Conservation (phyloP, 139 green algal genomes). For the Klebsormidium nitens region DNA sequence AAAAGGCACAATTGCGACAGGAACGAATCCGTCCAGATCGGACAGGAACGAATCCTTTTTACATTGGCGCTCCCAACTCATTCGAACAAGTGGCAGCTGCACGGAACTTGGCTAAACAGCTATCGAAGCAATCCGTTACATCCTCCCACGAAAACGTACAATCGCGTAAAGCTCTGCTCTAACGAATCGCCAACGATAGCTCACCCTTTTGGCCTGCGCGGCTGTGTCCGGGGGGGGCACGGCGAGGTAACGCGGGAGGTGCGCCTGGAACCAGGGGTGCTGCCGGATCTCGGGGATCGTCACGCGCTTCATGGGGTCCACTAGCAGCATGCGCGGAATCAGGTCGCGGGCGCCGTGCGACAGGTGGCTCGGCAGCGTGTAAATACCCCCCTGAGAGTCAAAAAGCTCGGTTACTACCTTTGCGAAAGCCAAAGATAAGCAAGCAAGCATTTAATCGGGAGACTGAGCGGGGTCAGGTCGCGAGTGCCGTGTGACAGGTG, state of each 20-base stretch:
- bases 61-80: too few species aligned
- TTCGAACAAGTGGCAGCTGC: too few species aligned
- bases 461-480: constrained; percentile 96
- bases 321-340: constrained; percentile 96
- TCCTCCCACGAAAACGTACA: too few species aligned
- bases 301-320: constrained; percentile 98
- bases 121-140: too few species aligned
- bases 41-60: too few species aligned
- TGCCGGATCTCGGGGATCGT: constrained; percentile 96
- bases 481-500: constrained; percentile 86
- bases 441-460: too few species aligned
- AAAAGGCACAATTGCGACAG: too few species aligned
- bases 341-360: constrained; percentile 87
- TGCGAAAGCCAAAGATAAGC: background rate
- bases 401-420: background rate
- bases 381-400: constrained; percentile 69
- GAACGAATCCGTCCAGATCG: too few species aligned
- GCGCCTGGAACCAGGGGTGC: constrained; percentile 91
- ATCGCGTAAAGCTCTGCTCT: too few species aligned
- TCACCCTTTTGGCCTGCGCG: constrained; percentile 61
- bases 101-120: too few species aligned
- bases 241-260: constrained; percentile 94
- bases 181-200: constrained; percentile 6
- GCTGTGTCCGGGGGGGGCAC: constrained; percentile 54
- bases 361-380: constrained; percentile 92